phyloP scores from a whole-genome alignment of 2,329 filamentous ascomycete genomes.

The Pseudofabraea citricarpa region DNA sequence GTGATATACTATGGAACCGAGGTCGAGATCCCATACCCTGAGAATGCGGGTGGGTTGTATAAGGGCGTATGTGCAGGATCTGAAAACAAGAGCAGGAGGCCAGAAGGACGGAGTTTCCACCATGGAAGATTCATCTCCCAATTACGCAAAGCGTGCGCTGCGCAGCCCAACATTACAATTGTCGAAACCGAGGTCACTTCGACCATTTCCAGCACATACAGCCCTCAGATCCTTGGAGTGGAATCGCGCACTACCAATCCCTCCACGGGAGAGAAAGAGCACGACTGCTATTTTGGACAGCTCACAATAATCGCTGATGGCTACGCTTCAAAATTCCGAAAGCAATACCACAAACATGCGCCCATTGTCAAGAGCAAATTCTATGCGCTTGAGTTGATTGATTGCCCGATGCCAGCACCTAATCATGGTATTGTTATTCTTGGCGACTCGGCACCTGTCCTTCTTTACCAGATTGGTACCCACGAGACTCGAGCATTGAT shows the following conservation, averaged over 20 bases:
- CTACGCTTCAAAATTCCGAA: constrained; percentile 88
- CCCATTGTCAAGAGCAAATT: constrained; percentile 81
- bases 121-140: constrained; percentile 89
- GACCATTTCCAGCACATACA: constrained; percentile 65
- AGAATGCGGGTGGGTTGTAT: constrained; percentile 37
- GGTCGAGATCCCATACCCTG: constrained; percentile 76
- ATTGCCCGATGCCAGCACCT: constrained; percentile 71
- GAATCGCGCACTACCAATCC: constrained; percentile 63
- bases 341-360: constrained; percentile 62
- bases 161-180: constrained; percentile 78
- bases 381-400: constrained; percentile 88
- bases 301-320: constrained; percentile 90
- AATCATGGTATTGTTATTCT: constrained; percentile 86
- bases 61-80: constrained; percentile 13
- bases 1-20: constrained; percentile 74
- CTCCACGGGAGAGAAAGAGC: constrained; percentile 47
- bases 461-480: constrained; percentile 95
- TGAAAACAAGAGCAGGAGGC: constrained; percentile 35
- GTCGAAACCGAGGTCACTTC: constrained; percentile 83
- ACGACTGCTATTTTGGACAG: constrained; percentile 81
- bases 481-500: constrained; percentile 89
- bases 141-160: constrained; percentile 69
- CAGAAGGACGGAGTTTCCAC: constrained; percentile 81
- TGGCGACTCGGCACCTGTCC: constrained; percentile 69
- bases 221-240: constrained; percentile 75